A percentile compares a stretch with the other conserved stretches of the same genome.
phyloP scores from a whole-genome alignment of 2,329 filamentous ascomycete genomes.

The Myriosclerotinia scirpicola region DNA sequence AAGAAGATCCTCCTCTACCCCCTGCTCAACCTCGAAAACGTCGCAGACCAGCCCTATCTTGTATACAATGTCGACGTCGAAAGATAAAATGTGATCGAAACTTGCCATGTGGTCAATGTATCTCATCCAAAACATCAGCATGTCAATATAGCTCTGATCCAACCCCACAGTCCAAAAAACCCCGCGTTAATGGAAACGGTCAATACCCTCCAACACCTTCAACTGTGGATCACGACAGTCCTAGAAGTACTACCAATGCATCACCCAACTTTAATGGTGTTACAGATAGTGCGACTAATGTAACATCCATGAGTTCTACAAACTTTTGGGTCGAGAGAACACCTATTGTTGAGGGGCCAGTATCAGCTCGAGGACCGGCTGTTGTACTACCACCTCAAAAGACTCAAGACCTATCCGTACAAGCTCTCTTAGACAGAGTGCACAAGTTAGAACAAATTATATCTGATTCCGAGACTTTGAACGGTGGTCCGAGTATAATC shows the following conservation, averaged over 20 bases:
- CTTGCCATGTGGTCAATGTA: constrained; percentile 22
- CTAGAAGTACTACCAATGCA: constrained; percentile 1
- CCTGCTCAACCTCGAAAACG: constrained; percentile 32
- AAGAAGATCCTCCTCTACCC: constrained; percentile 1
- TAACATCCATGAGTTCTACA: not conserved
- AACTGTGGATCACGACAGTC: constrained; percentile 4
- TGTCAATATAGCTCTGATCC: constrained; percentile 22
- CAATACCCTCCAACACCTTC: constrained; percentile 15
- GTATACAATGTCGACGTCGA: constrained; percentile 45
- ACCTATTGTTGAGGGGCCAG: not conserved
- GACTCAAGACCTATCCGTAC: not conserved
- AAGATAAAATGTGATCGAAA: constrained; percentile 26
- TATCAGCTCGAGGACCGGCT: not conserved
- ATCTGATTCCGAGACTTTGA: constrained; percentile 4
- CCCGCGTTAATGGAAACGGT: constrained; percentile 7
- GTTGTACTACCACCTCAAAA: not conserved
- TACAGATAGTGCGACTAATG: not conserved
- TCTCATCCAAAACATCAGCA: constrained; percentile 14
- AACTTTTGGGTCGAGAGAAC: not conserved
- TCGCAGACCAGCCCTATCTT: constrained; percentile 44
- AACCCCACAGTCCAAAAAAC: not conserved
- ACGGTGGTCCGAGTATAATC: not conserved
- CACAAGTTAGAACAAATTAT: constrained; percentile 16
- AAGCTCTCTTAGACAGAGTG: constrained; percentile 20
- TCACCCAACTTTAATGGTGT: not conserved